These are phyloP conservation scores for Yamadazyma trypodendri DNA, from an alignment of 1,139 yeast genomes.

Conservation along the genomic window DNA sequence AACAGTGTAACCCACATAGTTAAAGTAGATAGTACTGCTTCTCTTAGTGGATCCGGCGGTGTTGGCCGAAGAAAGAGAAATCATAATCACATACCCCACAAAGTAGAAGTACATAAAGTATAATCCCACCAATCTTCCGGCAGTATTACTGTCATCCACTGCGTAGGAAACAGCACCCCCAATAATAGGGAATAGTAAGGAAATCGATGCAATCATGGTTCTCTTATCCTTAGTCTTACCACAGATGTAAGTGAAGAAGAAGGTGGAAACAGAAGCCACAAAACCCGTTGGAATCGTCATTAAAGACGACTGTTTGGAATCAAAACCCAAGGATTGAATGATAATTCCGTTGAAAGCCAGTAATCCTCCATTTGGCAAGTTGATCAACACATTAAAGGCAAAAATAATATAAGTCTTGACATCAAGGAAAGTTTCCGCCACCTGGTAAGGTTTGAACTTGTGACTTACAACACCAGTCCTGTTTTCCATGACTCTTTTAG, in stretches of 20 bases:
- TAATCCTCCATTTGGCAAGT: slow-evolving; percentile 43
- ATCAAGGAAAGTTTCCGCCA: slow-evolving; percentile 25
- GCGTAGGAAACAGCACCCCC: slow-evolving; percentile 20
- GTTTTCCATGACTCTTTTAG: slow-evolving; percentile 24
- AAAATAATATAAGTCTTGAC: slow-evolving; percentile 24
- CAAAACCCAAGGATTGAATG: slow-evolving; percentile 19
- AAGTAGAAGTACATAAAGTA: slow-evolving; percentile 25
- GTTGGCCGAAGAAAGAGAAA: slow-evolving; percentile 26
- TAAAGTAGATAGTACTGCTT: slow-evolving; percentile 18
- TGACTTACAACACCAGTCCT: slow-evolving; percentile 24
- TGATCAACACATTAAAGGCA: slow-evolving; percentile 32
- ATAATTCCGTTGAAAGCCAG: slow-evolving; percentile 33
- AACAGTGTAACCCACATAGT: slow-evolving; percentile 25
- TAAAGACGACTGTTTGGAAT: slow-evolving; percentile 21
- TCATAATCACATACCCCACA: slow-evolving; percentile 24
- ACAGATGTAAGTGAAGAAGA: slow-evolving; percentile 18
- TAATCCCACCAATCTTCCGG: slow-evolving; percentile 21
- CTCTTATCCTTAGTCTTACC: slow-evolving; percentile 18
- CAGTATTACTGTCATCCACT: slow-evolving; percentile 17
- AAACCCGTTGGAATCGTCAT: slow-evolving; percentile 27
- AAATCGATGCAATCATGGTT: slow-evolving; percentile 15
- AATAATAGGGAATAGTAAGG: slow-evolving; percentile 19
- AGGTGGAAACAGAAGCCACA: slow-evolving; percentile 20
- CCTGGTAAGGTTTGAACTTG: slow-evolving; percentile 23
- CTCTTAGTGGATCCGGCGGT: slow-evolving; percentile 28